phyloP scores from a whole-genome alignment of 192 early-diverging fungal species.

The Dissophora ornata region DNA sequence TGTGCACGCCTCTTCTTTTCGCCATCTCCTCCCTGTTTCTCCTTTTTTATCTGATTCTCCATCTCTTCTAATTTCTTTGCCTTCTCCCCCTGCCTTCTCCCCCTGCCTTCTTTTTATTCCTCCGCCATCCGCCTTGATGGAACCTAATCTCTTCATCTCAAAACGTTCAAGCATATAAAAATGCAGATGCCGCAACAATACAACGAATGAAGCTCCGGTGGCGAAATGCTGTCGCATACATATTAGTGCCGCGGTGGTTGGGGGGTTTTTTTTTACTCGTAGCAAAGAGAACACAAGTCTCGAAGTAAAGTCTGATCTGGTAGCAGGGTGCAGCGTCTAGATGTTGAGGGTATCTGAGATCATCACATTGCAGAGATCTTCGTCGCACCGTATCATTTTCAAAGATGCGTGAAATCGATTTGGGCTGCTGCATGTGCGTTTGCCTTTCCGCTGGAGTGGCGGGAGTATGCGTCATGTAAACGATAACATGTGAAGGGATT shows the following conservation, averaged over 20 bases:
- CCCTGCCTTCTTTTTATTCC: too few relatives aligned
- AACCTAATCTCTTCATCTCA: conserved; percentile 3
- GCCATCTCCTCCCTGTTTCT: too few relatives aligned
- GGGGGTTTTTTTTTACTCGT: conserved; percentile 33
- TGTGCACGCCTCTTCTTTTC: too few relatives aligned
- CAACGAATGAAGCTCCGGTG: conserved; percentile 34
- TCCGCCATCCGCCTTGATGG: conserved; percentile 9
- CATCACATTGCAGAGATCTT: conserved; percentile 32
- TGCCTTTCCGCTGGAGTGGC: conserved; percentile 9
- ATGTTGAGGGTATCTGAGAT: conserved; percentile 15
- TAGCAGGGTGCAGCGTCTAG: background rate
- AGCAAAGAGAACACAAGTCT: conserved; percentile 24
- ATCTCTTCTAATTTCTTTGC: too few relatives aligned
- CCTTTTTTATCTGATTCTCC: too few relatives aligned
- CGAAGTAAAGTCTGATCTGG: conserved; percentile 17
- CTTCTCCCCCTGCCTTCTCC: too few relatives aligned
- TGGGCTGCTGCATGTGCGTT: conserved; percentile 8
- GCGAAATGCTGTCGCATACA: conserved; percentile 21
- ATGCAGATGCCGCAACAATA: conserved; percentile 37
- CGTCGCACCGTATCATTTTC: conserved; percentile 24
- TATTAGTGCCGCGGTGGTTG: conserved; percentile 16
- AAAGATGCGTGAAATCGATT: conserved; percentile 12
- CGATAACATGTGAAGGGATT: conserved; percentile 1
- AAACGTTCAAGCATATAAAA: conserved; percentile 33
- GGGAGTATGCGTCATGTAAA: conserved; percentile 6